These are phyloP conservation scores for Hypericum androsaemum DNA, from an alignment of 345 rosid species.

Conservation along the genomic window DNA sequence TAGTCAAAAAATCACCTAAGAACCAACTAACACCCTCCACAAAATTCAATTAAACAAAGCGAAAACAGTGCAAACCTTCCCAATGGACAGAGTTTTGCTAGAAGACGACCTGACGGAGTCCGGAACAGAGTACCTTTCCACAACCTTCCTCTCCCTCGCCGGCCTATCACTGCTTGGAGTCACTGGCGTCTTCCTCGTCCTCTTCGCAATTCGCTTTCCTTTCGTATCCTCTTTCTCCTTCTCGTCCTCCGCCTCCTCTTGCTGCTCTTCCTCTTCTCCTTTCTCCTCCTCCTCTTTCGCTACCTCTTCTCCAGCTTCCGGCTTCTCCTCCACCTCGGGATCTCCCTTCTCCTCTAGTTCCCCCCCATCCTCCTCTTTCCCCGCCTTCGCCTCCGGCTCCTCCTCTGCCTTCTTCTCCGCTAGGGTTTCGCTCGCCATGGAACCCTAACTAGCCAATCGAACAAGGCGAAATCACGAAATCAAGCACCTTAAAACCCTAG, in stretches of 20 bases:
- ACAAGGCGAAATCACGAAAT: neutral
- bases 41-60: too few relatives aligned
- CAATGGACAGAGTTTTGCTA: slow-evolving; percentile 53
- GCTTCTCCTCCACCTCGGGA: slow-evolving; percentile 4
- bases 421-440: slow-evolving; percentile 65
- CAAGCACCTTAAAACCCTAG: neutral
- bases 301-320: slow-evolving; percentile 22
- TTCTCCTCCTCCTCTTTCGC: neutral
- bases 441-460: neutral
- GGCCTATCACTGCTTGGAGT: slow-evolving; percentile 69
- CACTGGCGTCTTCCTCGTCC: slow-evolving; percentile 19
- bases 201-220: neutral
- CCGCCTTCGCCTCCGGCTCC: slow-evolving; percentile 5
- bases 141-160: slow-evolving; percentile 75
- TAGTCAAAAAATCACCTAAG: neutral
- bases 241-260: slow-evolving; percentile 10
- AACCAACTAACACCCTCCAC: neutral
- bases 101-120: slow-evolving; percentile 38
- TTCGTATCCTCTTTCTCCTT: slow-evolving; percentile 12
- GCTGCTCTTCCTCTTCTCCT: slow-evolving; percentile 3
- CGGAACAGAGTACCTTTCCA: slow-evolving; percentile 74
- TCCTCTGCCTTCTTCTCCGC: slow-evolving; percentile 39
- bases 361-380: slow-evolving; percentile 9
- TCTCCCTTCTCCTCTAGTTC: slow-evolving; percentile 11
- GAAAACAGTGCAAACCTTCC: slow-evolving; percentile 34